Evolutionary conservation across 2,329 filamentous ascomycete genomes (phyloP), one percentile per base, ranked within the genome.

Genomic region (Nectriaceae sp.): DNA sequence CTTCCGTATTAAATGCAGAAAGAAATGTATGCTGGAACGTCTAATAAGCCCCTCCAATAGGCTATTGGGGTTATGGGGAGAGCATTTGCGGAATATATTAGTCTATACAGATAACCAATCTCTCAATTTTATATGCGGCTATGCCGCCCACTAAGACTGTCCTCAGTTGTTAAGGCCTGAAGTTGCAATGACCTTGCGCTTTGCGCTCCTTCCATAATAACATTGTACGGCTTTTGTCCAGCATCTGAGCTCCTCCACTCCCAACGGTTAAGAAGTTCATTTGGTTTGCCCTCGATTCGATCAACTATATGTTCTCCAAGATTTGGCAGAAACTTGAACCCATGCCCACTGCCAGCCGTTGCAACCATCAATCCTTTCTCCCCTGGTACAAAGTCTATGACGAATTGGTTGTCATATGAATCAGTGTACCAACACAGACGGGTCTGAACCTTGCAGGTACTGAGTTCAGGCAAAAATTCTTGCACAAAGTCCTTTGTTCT

Each of bases 371-470:
- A 21, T 3, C 52, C 49, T 21, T 20, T 4, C 3, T 24, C 38
- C 5, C 22, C 21, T 13, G 52, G 52, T 5, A 52, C 46, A 21
- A 35, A 47, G 26, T 54, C 46, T 15, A 54, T 43, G 4, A 54
- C 43, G 13, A 54, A 54, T 37, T 54, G 52, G 19, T 54, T 54
- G 18, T 52, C 52, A 29, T 52, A 52, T 5, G 52, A 49, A 46
- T 54, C 49, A 13, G 52, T 54, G 26, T 54, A 54, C 49, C 52
- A 84, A 65, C 82, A 85, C 4, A 85, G 70, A 21, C 78, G 70
- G 0, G 61, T 65, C 2, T 74, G 70, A 46, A 77, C 53, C 20
- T 59, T 48, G 41, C 64, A 53, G 18, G 52, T 44, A 1, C 50
- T 54, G 5, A 78, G 61, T 41, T 78, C 75, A 0, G 75, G 75